Evolutionary conservation across 768 basidiomycete genomes (phyloP), one percentile per base, ranked within the genome.

Genomic region (Auricularia heimuer): DNA sequence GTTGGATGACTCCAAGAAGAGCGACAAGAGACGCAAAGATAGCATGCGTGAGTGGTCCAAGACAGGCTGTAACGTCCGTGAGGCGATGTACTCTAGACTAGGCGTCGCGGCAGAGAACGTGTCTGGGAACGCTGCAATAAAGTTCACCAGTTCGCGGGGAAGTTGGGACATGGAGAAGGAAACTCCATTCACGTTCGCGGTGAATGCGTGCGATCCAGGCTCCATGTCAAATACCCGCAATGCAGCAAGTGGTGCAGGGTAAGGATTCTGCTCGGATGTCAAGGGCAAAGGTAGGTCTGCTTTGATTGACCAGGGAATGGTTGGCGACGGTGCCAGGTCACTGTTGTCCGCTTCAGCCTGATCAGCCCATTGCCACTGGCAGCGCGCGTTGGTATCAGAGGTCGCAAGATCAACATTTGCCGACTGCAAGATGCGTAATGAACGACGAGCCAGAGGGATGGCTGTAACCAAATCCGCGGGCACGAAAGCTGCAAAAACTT

Each of bases 171-270:
- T 10, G 75, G 34, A 12, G 56, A 68, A 42, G 39, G 37, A 36
- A 7, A 44, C 24, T 6, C 61, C 51, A 12, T 21, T 51, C 44
- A 39, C 54, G n/a, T 14, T 62, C 3, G 65, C 70, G 12, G 64
- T 61, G 34, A 51, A 34, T 24, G 72, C 54, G 63, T 73, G 74
- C 2, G 75, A 56, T 1, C 85, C 86, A 24, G 91, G 90, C 66
- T 88, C 86, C 44, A 86, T 74, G 68, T 90, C 87, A 66, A 88
- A 92, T 4, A 85, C 65, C 11, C 69, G 72, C 71, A 92, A 85
- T 3, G 75, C 75, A 6, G 73, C 68, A 14, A 88, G 71, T 47
- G 75, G 77, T 1, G 78, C 70, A 54, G 76, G 71, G 65, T 76
- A 74, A 6, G 24, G 16, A 4, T 6, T 60, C 7, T 4, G 7